phyloP scores from a whole-genome alignment of 2,329 filamentous ascomycete genomes.

The Pestalotiopsis sp. region DNA sequence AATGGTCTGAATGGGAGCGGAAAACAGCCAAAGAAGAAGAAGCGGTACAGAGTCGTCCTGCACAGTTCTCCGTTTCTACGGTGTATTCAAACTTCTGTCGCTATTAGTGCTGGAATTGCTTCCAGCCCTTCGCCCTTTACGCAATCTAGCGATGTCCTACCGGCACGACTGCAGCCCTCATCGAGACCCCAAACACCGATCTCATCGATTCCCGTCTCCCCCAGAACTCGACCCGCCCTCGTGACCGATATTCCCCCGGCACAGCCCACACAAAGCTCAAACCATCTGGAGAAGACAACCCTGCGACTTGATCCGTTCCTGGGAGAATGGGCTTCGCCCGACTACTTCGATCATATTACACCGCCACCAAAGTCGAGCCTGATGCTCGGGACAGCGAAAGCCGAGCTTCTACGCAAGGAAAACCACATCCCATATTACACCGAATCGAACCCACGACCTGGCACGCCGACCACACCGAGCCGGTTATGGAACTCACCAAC shows the following conservation, averaged over 20 bases:
- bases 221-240: constrained; percentile 20
- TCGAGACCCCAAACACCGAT: constrained; percentile 21
- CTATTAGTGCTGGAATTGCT: constrained; percentile 82
- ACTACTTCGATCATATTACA: constrained; percentile 91
- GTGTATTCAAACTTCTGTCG: constrained; percentile 90
- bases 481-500: constrained; percentile 40
- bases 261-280: constrained; percentile 19
- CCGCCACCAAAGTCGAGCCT: constrained; percentile 82
- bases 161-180: constrained; percentile 20
- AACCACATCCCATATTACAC: constrained; percentile 58
- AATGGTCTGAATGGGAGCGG: constrained; percentile 15
- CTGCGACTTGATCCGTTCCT: constrained; percentile 89
- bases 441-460: constrained; percentile 34
- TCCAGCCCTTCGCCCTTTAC: constrained; percentile 50
- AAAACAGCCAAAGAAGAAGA: constrained; percentile 48
- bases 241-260: constrained; percentile 20
- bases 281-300: constrained; percentile 54
- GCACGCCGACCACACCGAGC: constrained; percentile 26
- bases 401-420: constrained; percentile 77
- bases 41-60: constrained; percentile 77
- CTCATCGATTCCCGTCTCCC: constrained; percentile 18
- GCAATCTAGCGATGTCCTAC: constrained; percentile 22
- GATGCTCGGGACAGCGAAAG: constrained; percentile 89
- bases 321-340: constrained; percentile 91
- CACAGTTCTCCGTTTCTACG: constrained; percentile 93